Percentiles rank a stretch among this genome's conserved stretches.
Evolutionary conservation across 768 basidiomycete genomes (phyloP).

Genomic region (Hygrophoropsis aurantiaca): DNA sequence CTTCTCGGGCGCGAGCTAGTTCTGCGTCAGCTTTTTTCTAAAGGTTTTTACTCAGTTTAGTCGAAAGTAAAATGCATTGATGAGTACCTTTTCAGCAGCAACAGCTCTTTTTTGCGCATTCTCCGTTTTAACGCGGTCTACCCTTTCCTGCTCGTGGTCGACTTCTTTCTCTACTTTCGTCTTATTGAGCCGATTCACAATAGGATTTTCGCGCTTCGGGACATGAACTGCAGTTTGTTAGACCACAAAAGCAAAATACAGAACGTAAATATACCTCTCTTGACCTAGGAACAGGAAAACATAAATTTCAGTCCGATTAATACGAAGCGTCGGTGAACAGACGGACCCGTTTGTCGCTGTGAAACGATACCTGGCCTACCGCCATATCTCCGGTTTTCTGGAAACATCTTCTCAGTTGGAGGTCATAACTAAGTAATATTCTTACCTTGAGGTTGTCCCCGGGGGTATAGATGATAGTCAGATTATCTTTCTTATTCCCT

Average conservation of each 20-base stretch:
- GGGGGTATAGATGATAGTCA: conserved; percentile 94
- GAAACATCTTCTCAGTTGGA: neutral
- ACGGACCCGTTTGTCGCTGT: conserved; percentile 80
- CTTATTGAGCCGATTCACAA: conserved; percentile 92
- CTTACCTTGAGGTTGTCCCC: conserved; percentile 87
- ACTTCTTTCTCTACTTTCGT: conserved; percentile 84
- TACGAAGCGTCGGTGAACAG: neutral
- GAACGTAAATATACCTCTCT: conserved; percentile 53
- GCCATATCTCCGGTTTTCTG: conserved; percentile 99
- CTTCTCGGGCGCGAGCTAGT: conserved; percentile 72
- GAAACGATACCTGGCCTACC: conserved; percentile 93
- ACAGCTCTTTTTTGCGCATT: conserved; percentile 59
- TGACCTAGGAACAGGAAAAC: conserved; percentile 53
- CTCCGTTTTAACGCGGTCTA: conserved; percentile 81
- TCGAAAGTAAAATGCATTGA: neutral
- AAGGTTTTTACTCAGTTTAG: neutral
- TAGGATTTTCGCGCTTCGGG: conserved; percentile 76
- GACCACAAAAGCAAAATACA: neutral
- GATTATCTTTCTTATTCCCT: conserved; percentile 96
- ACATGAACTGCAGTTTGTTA: conserved; percentile 61
- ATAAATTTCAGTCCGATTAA: conserved; percentile 2
- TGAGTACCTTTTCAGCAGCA: conserved; percentile 65
- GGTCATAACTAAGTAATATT: neutral
- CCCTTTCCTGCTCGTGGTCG: conserved; percentile 86
- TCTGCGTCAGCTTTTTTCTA: conserved; percentile 82